Evolutionary conservation across 805 yeast species (phyloP), one percentile per base, ranked within the genome.

Genomic region (Kodamaea lidongshanica): DNA sequence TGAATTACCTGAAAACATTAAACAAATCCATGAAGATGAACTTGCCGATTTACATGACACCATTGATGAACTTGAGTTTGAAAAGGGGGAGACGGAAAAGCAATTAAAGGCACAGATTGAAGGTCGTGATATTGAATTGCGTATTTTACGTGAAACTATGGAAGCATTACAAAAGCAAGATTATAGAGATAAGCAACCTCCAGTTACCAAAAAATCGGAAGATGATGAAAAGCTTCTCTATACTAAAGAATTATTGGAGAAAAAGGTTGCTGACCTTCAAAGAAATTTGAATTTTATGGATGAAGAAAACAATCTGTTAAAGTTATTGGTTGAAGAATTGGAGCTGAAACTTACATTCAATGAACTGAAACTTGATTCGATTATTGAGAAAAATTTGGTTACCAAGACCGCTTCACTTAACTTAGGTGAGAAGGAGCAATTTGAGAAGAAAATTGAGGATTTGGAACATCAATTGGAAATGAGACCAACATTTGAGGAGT

Each of bases 401-500:
- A 30, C 29, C 16, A 23, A 21, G 29, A 41, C 37, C 6, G 20
- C 25, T 12, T 25, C 15, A 15, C 38, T 40, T 10, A 28, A n/a
- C 15, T 25, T 40, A 15, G 36, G 28, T 4, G 37, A 23, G 9
- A 28, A 24, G 27, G 15, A 27, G 6, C 5, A 41, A 45, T 6
- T 47, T 38, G 32, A 40, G 32, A 12, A 30, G 11, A 28, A 46
- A 20, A 45, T 61, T 5, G 54, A 50, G 12, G 53, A 48, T 5
- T 41, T 64, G 25, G 42, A 46, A 24, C 48, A 49, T 24, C 57
- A 62, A 37, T 46, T 64, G 4, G 55, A 52, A 7, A 40, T 49
- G 29, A 46, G 72, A 31, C 74, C 74, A 1, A 50, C 67, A 0
- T 45, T 56, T 20, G 61, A 58, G 8, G 70, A 68, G 40, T 38